Evolutionary conservation across 2,329 filamentous ascomycete genomes (phyloP).

Genomic region (Venturia oleaginea): DNA sequence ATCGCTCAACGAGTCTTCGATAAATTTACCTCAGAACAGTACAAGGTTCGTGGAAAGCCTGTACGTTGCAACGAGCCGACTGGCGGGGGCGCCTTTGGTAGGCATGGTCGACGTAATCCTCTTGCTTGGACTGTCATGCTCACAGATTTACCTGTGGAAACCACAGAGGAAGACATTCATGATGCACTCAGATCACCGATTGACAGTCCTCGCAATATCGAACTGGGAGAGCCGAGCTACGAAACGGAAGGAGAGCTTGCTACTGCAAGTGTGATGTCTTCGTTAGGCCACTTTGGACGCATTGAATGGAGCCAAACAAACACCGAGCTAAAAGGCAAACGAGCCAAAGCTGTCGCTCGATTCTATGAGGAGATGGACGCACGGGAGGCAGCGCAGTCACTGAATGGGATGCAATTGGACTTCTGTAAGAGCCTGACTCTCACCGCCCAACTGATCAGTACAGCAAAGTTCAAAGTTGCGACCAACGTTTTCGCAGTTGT

Average conservation of each 20-base stretch:
- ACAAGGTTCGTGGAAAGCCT: slow-evolving; percentile 13
- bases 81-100: too few species aligned
- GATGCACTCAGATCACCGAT: neutral
- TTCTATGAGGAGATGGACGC: neutral
- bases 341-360: neutral
- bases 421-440: neutral
- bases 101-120: neutral
- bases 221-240: neutral
- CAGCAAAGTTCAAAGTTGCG: slow-evolving; percentile 6
- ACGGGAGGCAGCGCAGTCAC: neutral
- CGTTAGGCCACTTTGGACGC: neutral
- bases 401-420: neutral
- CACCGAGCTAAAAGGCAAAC: neutral
- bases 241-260: neutral
- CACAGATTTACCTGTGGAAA: neutral
- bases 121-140: neutral
- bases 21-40: slow-evolving; percentile 19
- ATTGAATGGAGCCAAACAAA: neutral
- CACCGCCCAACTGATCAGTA: neutral
- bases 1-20: slow-evolving; percentile 18
- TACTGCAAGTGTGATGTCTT: neutral
- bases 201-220: slow-evolving; percentile 6
- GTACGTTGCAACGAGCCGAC: neutral
- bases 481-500: slow-evolving; percentile 4
- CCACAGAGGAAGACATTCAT: neutral